These are phyloP conservation scores for Penicillium steckii DNA, from an alignment of 495 filamentous ascomycete species.

Conservation along the genomic window DNA sequence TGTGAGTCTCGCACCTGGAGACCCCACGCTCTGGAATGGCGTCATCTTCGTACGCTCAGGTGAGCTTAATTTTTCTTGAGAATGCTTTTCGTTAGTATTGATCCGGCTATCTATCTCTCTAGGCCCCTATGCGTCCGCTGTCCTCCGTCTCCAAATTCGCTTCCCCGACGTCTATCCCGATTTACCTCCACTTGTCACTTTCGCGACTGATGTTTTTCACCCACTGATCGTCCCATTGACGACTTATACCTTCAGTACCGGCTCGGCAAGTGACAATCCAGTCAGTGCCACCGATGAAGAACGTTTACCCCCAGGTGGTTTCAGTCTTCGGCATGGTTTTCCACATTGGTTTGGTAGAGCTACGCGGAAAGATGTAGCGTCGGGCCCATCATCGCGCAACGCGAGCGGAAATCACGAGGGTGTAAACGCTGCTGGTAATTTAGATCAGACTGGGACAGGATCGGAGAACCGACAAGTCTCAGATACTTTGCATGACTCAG, in stretches of 20 bases:
- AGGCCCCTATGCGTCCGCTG: slow-evolving; percentile 86
- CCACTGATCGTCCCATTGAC: slow-evolving; percentile 87
- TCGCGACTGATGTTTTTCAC: slow-evolving; percentile 90
- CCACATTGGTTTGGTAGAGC: slow-evolving; percentile 75
- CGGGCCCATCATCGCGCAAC: slow-evolving; percentile 34
- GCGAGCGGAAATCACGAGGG: slow-evolving; percentile 31
- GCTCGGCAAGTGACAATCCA: slow-evolving; percentile 63
- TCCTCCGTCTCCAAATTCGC: slow-evolving; percentile 85
- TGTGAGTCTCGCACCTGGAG: slow-evolving; percentile 76
- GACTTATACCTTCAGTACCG: slow-evolving; percentile 84
- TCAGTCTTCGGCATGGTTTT: slow-evolving; percentile 86
- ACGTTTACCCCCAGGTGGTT: slow-evolving; percentile 79
- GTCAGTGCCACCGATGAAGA: slow-evolving; percentile 80
- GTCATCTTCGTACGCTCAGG: slow-evolving; percentile 88
- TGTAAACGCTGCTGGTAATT: background rate
- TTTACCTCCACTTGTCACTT: slow-evolving; percentile 78
- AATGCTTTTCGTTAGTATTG: background rate
- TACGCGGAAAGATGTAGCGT: slow-evolving; percentile 30
- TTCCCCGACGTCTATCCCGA: slow-evolving; percentile 81
- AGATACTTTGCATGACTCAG: background rate
- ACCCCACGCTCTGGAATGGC: slow-evolving; percentile 81
- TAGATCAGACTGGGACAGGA: background rate
- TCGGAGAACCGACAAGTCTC: background rate
- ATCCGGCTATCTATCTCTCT: background rate
- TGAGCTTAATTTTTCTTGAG: slow-evolving; percentile 28